Conservation (phyloP, 257 asterid species). For the Nicotiana sylvestris region DNA sequence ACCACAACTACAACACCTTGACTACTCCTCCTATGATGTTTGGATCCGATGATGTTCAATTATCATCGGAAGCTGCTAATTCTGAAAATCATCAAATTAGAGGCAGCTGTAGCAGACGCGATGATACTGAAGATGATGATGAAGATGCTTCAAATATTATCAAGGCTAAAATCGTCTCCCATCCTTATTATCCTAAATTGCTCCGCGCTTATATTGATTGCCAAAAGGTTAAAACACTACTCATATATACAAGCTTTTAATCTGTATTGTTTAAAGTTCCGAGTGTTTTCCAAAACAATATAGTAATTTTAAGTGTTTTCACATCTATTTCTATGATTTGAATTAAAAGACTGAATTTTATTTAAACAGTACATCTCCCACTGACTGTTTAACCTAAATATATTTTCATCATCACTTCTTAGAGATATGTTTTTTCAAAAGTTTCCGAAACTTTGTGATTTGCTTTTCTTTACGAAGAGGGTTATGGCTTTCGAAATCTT, state of each 20-base stretch:
- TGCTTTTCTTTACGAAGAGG: background rate
- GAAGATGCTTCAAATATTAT: constrained; percentile 27
- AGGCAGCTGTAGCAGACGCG: background rate
- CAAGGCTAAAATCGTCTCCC: constrained; percentile 43
- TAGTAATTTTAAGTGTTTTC: background rate
- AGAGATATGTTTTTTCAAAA: background rate
- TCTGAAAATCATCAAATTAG: constrained; percentile 2
- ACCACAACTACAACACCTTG: constrained; percentile 17
- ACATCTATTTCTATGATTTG: background rate
- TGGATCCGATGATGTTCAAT: constrained; percentile 17
- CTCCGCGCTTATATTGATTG: constrained; percentile 47
- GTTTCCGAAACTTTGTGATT: background rate
- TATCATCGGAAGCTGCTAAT: background rate
- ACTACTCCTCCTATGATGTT: constrained; percentile 16
- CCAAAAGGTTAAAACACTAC: constrained; percentile 29
- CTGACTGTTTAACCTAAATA: constrained; percentile 6
- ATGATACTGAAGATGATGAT: background rate
- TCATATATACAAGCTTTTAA: background rate
- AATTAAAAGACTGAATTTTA: background rate
- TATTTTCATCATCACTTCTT: background rate
- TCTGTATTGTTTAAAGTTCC: too few relatives aligned
- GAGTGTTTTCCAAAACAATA: too few relatives aligned
- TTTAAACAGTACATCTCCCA: background rate
- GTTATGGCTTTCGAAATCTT: background rate
- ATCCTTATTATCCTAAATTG: constrained; percentile 41